Base-by-base conservation (phyloP, 2,329 filamentous ascomycete genomes). In the Neurospora crassa region DNA sequence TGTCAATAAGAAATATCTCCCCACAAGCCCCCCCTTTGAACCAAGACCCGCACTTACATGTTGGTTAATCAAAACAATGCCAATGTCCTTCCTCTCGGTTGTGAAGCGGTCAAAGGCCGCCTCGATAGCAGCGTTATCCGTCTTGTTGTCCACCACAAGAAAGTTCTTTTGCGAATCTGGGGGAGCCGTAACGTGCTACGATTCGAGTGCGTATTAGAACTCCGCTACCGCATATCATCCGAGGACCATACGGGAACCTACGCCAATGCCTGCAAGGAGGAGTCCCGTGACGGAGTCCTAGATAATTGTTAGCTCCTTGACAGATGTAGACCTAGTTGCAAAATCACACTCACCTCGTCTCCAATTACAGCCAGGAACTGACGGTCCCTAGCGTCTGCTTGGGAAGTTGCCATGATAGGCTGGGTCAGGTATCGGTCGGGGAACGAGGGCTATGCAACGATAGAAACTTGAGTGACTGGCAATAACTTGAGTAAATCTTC, bases 281-380 rank as follows among this genome's bases (percentile, higher is more conserved):
- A 99, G 88, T 74, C 96, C 96, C 20, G 96, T 99, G 72, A 98
- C 94, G 68, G 96, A 97, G 84, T 96, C 93, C 96, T 99, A 71
- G 47, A 45, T 72, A 63, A 71, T n/a, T 70, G 73, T 76, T 74
- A 76, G 74, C 70, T 8, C 24, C 8, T 37, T 37, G 34, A 8
- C 2, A 5, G 2, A 41, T 34, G 43, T 71, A 29, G 80, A 42
- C 53, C 40, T 0, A 12, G 3, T 5, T 4, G 29, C n/a, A 41
- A 18, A 29, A n/a, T 18, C 2, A 29, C 8, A 71, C 81, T 74
- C 79, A 93, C 96, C 89, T 99, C 96, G 82, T 99, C 96, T 69
- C 96, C 96, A 79, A 99, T 99, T 68, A 99, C 95, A 75, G 96
- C 96, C 72, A 99, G 89, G 80, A 99, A 97, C 83, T 99, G 92